Base-by-base conservation (phyloP, 1,284 basidiomycete genomes). In the Melampsora americana region DNA sequence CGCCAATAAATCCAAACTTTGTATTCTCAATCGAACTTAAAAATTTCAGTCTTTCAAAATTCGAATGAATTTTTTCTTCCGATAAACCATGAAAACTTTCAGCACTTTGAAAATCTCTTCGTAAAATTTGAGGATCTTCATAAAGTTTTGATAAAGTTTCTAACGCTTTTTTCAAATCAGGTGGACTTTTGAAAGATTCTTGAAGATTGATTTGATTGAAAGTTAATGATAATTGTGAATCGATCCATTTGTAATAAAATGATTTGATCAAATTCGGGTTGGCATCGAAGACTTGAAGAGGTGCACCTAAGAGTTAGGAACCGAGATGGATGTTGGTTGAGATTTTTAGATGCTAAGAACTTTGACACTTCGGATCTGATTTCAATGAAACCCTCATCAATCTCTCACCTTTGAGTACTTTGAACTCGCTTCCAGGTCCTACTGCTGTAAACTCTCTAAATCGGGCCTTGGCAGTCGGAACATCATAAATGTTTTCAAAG, bases 401-500 rank as follows among this genome's bases (percentile, higher is more conserved):
- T n/a, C n/a, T 48, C 67, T 56, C 32, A 61, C 71, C 62, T 66
- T 56, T 56, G 26, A 73, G 30, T 28, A 73, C 50, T 65, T 48
- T n/a, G 53, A 73, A 66, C 23, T 48, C 53, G 26, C 62, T 65
- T 7, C 44, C 28, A 6, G 42, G 42, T 14, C 60, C 42, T 48
- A 53, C 14, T 20, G 65, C 66, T n/a, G 66, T 23, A 30, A 73
- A 73, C 66, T 65, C 64, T 18, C 23, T 56, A 30, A 56, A 65
- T 6, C 71, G 44, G 20, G 39, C 59, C 35, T 73, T 28, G 16
- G 64, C 64, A 14, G 26, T 39, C 5, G 46, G 46, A 14, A 46
- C 39, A 66, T 73, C 71, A 53, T 73, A 73, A 7, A 73, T 66
- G 56, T 66, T 73, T 35, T 73, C 60, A 53, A 59, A 50, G 50